Conservation (phyloP, 2,329 filamentous ascomycete species). For the Plenodomus tracheiphilus region DNA sequence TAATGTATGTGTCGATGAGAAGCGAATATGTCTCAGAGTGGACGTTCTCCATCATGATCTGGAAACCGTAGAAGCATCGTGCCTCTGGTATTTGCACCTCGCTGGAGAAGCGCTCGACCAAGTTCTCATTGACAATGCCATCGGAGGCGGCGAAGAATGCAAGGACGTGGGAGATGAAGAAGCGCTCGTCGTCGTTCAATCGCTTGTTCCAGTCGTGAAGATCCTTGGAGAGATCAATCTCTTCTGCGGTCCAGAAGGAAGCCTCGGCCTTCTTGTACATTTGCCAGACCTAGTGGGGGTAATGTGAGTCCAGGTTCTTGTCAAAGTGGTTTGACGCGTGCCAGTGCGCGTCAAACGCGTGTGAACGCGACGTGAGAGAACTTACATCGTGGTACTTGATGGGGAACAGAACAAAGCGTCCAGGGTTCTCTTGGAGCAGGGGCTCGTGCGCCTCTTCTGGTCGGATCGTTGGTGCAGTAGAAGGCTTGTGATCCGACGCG, state of each 20-base stretch:
- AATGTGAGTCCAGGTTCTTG: constrained; percentile 33
- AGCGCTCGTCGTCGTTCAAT: constrained; percentile 94
- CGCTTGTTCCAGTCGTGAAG: constrained; percentile 99
- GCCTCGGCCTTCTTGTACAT: constrained; percentile 99
- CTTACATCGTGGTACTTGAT: constrained; percentile 99
- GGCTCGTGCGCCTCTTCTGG: constrained; percentile 81
- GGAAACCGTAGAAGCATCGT: constrained; percentile 99
- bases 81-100: constrained; percentile 98
- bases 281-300: constrained; percentile 81
- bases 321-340: constrained; percentile 62
- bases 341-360: constrained; percentile 46
- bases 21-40: constrained; percentile 99
- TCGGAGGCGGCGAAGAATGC: constrained; percentile 99
- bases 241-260: constrained; percentile 99
- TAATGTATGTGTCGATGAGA: constrained; percentile 98
- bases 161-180: constrained; percentile 97
- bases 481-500: constrained; percentile 55
- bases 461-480: constrained; percentile 56
- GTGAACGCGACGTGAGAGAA: constrained; percentile 21
- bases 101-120: constrained; percentile 94
- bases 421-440: constrained; percentile 89
- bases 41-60: constrained; percentile 99
- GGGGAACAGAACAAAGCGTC: constrained; percentile 96
- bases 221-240: constrained; percentile 99
- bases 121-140: constrained; percentile 99